Base-by-base conservation (phyloP, 768 basidiomycete species). In the Phlegmacium glaucopus region DNA sequence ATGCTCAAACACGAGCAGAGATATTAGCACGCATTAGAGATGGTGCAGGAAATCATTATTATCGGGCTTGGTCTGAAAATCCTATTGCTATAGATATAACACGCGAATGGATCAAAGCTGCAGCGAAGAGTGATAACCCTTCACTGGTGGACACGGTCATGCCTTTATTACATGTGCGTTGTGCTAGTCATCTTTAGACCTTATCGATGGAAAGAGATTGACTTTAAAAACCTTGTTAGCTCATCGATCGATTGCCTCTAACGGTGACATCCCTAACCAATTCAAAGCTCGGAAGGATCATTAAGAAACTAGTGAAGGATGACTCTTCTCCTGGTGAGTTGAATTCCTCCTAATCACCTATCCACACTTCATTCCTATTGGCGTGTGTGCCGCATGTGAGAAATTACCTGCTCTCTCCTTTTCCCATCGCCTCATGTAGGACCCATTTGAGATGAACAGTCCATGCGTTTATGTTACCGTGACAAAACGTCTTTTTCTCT, bases 61-160 rank as follows among this genome's bases (percentile, higher is more conserved):
- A 87, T 62, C 81, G 87, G 36, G 89, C 88, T 4, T 92, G 90
- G 89, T 77, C 81, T 12, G 89, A 90, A 62, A 90, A 87, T 61
- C n/a, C 60, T 37, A 63, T 66, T 32, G 90, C 88, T 13, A 82
- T 92, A 71, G 87, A 87, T 50, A 75, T 91, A 29, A 80, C 87
- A 36, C 77, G 87, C 41, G 87, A 88, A 55, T 93, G 90, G 90
- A 67, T 93, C 49, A 88, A 83, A 67, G 74, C 83, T 1, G 86
- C 79, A 17, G 78, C 80, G 48, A 72, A 75, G 25, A 77, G 74
- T 39, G 80, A 79, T 50, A 70, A 62, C 47, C 82, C 83, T 46
- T 68, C 75, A 51, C 62, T 84, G 48, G 75, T 79, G 43, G 85
- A 90, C 62, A 90, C 87, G 5, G 80, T 85, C 47, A 93, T 91